Evolutionary conservation across 768 basidiomycete species (phyloP).

Genomic region (Pleurotus tuoliensis): DNA sequence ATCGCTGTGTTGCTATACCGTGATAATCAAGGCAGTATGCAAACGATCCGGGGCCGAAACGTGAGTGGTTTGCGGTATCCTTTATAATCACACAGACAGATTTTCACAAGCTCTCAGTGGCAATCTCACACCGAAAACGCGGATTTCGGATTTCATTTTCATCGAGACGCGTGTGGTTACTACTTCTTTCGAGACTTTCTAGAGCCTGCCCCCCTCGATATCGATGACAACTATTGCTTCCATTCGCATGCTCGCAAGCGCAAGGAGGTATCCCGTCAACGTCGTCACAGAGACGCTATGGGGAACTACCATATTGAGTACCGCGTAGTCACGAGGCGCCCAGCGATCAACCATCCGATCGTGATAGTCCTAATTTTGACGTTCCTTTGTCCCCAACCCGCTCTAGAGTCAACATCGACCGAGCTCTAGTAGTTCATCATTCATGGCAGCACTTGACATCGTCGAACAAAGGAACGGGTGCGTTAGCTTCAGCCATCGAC

Average conservation of each 20-base stretch:
- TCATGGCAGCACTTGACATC: not conserved
- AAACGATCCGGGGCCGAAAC: no score
- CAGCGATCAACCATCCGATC: conserved; percentile 1
- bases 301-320: conserved; percentile 1
- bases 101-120: no score
- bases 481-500: not conserved
- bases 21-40: no score
- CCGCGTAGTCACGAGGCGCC: not conserved
- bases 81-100: no score
- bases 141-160: no score
- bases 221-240: conserved; percentile 2
- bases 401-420: not conserved
- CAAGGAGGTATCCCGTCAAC: not conserved
- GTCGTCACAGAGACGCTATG: conserved; percentile 8
- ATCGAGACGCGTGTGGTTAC: no score
- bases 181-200: no score
- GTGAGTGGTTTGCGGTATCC: no score
- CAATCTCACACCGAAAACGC: no score
- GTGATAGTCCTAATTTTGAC: conserved; percentile 4
- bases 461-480: not conserved
- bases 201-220: not conserved
- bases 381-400: conserved; percentile 4
- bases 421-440: not conserved
- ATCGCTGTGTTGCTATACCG: no score
- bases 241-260: not conserved